Conservation (phyloP, 2,329 filamentous ascomycete genomes). For the Tolypocladium cylindrosporum region DNA sequence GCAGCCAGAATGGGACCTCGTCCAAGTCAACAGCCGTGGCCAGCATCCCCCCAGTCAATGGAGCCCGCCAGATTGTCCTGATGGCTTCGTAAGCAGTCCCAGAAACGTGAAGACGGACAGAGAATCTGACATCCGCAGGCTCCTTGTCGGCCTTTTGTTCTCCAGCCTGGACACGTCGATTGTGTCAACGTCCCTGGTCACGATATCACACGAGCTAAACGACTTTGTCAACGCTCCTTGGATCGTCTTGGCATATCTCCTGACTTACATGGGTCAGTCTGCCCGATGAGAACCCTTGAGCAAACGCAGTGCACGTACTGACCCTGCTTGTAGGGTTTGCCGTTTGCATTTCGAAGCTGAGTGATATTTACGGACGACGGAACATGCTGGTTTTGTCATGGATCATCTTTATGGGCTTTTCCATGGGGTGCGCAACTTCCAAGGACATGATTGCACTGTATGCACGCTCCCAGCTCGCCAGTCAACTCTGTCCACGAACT, state of each 20-base stretch:
- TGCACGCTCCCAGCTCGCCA: constrained; percentile 5
- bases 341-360: constrained; percentile 47
- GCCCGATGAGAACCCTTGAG: background rate
- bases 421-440: constrained; percentile 41
- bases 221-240: constrained; percentile 43
- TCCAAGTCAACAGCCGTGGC: background rate
- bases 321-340: constrained; percentile 34
- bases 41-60: background rate
- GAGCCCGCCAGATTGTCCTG: constrained; percentile 17
- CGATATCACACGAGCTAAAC: constrained; percentile 40
- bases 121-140: constrained; percentile 20
- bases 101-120: no score
- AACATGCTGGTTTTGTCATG: constrained; percentile 40
- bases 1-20: background rate
- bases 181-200: constrained; percentile 47
- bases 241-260: constrained; percentile 45
- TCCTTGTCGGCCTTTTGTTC: constrained; percentile 43
- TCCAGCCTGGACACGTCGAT: constrained; percentile 49
- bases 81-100: constrained; percentile 20
- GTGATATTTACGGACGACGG: constrained; percentile 47
- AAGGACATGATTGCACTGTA: constrained; percentile 42
- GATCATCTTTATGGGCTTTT: constrained; percentile 45
- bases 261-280: constrained; percentile 43
- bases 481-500: constrained; percentile 4
- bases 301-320: constrained; percentile 4